Evolutionary conservation across 2,329 filamentous ascomycete species (phyloP).

Genomic region (Alternaria novae-zelandiae): DNA sequence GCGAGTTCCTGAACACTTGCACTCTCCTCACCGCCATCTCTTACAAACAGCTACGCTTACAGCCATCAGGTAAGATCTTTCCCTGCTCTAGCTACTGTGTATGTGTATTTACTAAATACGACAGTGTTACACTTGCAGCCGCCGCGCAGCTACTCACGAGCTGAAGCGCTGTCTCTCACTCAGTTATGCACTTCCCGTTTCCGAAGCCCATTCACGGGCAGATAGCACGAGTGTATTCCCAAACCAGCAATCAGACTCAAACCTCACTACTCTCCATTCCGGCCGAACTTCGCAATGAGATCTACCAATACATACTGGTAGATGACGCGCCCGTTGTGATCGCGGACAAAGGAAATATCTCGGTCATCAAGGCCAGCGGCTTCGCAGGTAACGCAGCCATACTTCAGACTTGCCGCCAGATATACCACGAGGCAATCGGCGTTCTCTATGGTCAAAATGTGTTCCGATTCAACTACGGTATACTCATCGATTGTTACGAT

Average conservation of each 20-base stretch:
- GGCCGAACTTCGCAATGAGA: neutral
- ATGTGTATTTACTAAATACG: neutral
- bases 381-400: accelerated
- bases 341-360: neutral
- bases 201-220: neutral
- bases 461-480: neutral
- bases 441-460: neutral
- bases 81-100: accelerated
- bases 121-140: neutral
- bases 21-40: neutral
- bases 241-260: neutral
- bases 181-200: neutral
- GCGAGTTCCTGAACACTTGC: neutral
- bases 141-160: accelerated
- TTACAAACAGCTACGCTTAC: neutral
- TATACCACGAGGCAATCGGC: neutral
- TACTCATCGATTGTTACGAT: too few relatives aligned
- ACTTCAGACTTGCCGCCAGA: neutral
- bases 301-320: neutral
- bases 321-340: accelerated
- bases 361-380: accelerated
- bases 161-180: neutral
- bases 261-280: neutral
- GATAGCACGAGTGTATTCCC: neutral
- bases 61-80: neutral